Percentiles rank a stretch among this genome's conserved stretches.
These are phyloP conservation scores for Chlamydomonas incerta DNA, from an alignment of 139 green algal genomes.

Conservation along the genomic window DNA sequence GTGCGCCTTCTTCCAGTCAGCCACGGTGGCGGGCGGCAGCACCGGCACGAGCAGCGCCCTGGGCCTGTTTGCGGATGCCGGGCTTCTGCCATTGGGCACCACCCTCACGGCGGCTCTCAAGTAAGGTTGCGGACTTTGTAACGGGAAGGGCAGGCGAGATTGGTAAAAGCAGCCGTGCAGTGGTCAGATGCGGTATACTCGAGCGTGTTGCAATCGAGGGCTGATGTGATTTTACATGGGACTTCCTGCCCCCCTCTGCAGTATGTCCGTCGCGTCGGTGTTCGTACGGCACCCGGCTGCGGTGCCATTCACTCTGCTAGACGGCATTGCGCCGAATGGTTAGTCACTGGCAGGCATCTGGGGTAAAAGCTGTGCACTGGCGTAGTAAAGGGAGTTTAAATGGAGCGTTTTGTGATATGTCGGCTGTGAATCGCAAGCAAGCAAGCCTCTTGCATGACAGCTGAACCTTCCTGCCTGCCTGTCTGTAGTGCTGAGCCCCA, in stretches of 20 bases:
- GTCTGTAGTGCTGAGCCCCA: background rate
- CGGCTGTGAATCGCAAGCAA: too few species aligned
- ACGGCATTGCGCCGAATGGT: slow-evolving; percentile 13
- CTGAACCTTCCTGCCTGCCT: background rate
- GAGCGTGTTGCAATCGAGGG: too few species aligned
- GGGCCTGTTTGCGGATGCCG: slow-evolving; percentile 1
- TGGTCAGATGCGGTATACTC: too few species aligned
- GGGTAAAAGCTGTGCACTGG: too few species aligned
- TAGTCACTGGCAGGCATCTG: background rate
- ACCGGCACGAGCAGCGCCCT: too few species aligned
- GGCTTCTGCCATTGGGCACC: background rate
- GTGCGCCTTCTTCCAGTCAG: background rate
- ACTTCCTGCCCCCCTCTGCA: background rate
- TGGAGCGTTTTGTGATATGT: too few species aligned
- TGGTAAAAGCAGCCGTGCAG: too few species aligned
- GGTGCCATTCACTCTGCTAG: background rate
- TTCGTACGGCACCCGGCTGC: background rate
- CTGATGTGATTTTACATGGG: too few species aligned
- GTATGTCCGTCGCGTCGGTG: background rate
- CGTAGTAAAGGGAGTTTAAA: too few species aligned
- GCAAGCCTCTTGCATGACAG: background rate
- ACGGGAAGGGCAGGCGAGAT: background rate
- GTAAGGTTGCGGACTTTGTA: background rate
- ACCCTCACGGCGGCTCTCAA: background rate
- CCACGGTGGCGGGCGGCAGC: background rate